phyloP scores from a whole-genome alignment of 2,329 filamentous ascomycete genomes.

The Cytospora piceae region DNA sequence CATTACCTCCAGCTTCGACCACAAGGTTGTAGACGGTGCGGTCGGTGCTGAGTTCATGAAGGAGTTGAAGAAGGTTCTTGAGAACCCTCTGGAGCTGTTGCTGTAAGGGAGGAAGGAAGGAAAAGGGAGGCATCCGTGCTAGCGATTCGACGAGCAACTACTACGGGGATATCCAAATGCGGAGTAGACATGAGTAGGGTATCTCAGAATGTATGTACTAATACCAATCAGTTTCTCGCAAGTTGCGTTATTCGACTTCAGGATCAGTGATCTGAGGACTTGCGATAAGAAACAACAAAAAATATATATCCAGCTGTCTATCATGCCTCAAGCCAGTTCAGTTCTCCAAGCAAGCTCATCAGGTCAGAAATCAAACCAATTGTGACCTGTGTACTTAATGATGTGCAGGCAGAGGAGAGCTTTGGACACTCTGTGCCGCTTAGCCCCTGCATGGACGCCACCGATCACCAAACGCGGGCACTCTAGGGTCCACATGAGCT shows the following conservation, averaged over 20 bases:
- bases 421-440: background rate
- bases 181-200: slow-evolving; percentile 20
- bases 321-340: background rate
- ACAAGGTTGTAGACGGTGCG: slow-evolving; percentile 97
- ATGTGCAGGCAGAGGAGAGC: background rate
- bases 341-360: background rate
- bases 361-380: background rate
- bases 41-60: slow-evolving; percentile 96
- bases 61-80: slow-evolving; percentile 95
- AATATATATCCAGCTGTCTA: background rate
- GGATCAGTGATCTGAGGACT: slow-evolving; percentile 2
- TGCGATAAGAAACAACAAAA: slow-evolving; percentile 9
- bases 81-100: slow-evolving; percentile 95
- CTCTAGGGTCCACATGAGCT: background rate
- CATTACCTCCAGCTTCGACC: slow-evolving; percentile 94
- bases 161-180: slow-evolving; percentile 38
- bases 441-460: background rate
- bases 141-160: slow-evolving; percentile 38
- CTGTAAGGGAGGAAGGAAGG: slow-evolving; percentile 63
- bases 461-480: background rate
- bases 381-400: background rate
- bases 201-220: slow-evolving; percentile 29
- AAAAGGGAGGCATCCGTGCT: slow-evolving; percentile 44
- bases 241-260: background rate
- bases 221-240: slow-evolving; percentile 27